Conservation (phyloP, 192 early-diverging fungal species). For the Lobosporangium transversale region DNA sequence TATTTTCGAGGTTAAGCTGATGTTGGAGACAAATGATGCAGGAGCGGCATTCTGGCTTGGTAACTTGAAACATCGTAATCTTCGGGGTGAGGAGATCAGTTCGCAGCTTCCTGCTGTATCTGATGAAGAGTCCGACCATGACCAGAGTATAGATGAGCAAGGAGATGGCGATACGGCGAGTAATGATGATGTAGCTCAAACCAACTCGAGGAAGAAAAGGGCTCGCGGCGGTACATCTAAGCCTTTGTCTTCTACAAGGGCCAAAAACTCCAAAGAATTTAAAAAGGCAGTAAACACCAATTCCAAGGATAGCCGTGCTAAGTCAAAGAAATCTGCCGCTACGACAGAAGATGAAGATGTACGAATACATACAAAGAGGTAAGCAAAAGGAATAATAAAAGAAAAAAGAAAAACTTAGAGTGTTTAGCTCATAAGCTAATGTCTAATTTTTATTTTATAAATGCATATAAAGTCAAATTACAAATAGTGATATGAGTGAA, state of each 20-base stretch:
- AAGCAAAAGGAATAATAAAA: too few species aligned
- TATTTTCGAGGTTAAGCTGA: constrained; percentile 76
- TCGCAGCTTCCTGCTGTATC: constrained; percentile 52
- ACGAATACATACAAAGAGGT: constrained; percentile 43
- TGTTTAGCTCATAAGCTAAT: too few species aligned
- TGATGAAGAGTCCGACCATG: constrained; percentile 24
- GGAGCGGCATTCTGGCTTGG: constrained; percentile 53
- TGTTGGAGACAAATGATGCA: constrained; percentile 75
- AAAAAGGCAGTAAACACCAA: too few species aligned
- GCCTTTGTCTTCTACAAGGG: too few species aligned
- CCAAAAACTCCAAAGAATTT: too few species aligned
- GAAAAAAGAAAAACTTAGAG: too few species aligned
- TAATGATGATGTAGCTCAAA: constrained; percentile 9
- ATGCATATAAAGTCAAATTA: constrained; percentile 31
- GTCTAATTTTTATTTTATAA: not conserved
- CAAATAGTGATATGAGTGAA: constrained; percentile 45
- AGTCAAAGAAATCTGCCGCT: not conserved
- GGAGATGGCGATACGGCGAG: not conserved
- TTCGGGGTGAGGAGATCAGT: constrained; percentile 73
- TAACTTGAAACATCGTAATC: constrained; percentile 78
- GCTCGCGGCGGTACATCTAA: too few species aligned
- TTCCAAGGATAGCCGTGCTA: too few species aligned
- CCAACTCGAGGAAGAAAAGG: too few species aligned
- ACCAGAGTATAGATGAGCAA: not conserved
- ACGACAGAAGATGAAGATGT: constrained; percentile 1